Conservation (phyloP, 495 filamentous ascomycete species). For the Aspergillus heteromorphus region DNA sequence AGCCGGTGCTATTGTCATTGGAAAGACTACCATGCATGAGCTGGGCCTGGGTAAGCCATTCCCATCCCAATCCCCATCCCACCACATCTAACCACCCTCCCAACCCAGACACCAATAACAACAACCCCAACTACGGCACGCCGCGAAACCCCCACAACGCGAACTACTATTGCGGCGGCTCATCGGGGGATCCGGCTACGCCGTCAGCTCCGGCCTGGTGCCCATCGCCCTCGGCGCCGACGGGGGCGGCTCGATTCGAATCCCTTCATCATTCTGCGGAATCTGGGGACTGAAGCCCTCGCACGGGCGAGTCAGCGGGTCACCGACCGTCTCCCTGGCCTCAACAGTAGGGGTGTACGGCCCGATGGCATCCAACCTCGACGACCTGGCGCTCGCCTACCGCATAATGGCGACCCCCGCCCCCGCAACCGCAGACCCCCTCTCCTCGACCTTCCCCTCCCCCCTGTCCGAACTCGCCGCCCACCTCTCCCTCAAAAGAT, state of each 20-base stretch:
- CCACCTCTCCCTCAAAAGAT: slow-evolving; percentile 28
- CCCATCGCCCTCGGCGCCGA: slow-evolving; percentile 83
- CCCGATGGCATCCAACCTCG: slow-evolving; percentile 70
- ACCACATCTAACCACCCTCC: neutral
- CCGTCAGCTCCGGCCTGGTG: slow-evolving; percentile 67
- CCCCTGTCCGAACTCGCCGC: slow-evolving; percentile 26
- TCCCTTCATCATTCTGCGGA: slow-evolving; percentile 79
- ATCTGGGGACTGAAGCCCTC: slow-evolving; percentile 84
- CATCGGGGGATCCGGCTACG: slow-evolving; percentile 82
- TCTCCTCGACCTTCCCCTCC: slow-evolving; percentile 45
- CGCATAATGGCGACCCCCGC: slow-evolving; percentile 69
- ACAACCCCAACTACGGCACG: slow-evolving; percentile 75
- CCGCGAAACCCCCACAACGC: slow-evolving; percentile 78
- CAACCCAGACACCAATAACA: slow-evolving; percentile 66
- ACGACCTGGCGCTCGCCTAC: slow-evolving; percentile 80
- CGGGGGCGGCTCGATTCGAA: slow-evolving; percentile 79
- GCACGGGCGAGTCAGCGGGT: slow-evolving; percentile 65
- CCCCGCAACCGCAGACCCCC: slow-evolving; percentile 42
- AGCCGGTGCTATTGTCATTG: slow-evolving; percentile 74
- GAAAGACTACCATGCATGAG: slow-evolving; percentile 91
- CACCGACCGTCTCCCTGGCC: slow-evolving; percentile 56
- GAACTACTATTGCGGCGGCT: slow-evolving; percentile 81
- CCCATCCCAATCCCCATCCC: neutral
- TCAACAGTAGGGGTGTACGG: slow-evolving; percentile 64
- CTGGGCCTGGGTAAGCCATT: slow-evolving; percentile 63